These are phyloP conservation scores for Neoboletus brunneissimus DNA, from an alignment of 768 basidiomycete genomes.

Conservation along the genomic window DNA sequence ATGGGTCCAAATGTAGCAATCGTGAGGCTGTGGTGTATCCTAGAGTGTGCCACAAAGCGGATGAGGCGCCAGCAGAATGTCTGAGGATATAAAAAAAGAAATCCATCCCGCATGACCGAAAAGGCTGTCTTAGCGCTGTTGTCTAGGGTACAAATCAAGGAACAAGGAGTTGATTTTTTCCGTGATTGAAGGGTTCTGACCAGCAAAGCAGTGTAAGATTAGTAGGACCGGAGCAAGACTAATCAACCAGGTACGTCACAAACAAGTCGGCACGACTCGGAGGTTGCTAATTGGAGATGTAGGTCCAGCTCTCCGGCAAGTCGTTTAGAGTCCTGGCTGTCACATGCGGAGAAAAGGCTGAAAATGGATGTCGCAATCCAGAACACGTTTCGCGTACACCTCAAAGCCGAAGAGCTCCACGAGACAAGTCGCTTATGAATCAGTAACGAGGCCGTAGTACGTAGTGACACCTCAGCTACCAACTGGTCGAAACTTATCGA, in stretches of 20 bases:
- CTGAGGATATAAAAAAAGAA: slow-evolving; percentile 21
- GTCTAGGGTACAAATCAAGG: neutral
- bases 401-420: neutral
- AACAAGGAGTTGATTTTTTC: neutral
- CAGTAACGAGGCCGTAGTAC: neutral
- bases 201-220: slow-evolving; percentile 10
- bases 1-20: slow-evolving; percentile 4
- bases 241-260: slow-evolving; percentile 23
- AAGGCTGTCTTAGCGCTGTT: neutral
- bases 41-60: slow-evolving; percentile 31
- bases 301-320: slow-evolving; percentile 5
- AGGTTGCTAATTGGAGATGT: slow-evolving; percentile 14
- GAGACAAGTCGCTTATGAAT: neutral
- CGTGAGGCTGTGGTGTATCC: slow-evolving; percentile 29
- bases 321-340: slow-evolving; percentile 10
- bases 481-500: neutral
- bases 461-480: neutral
- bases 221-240: slow-evolving; percentile 13
- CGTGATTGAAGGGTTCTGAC: slow-evolving; percentile 3
- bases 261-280: slow-evolving; percentile 9
- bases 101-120: neutral
- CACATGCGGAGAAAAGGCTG: slow-evolving; percentile 15
- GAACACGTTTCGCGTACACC: slow-evolving; percentile 6
- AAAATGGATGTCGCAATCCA: slow-evolving; percentile 5
- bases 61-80: slow-evolving; percentile 18